Percentiles rank a stretch among this genome's conserved stretches.
These are phyloP conservation scores for Gryganskiella cystojenkinii DNA, from an alignment of 192 early-diverging fungal genomes.

Conservation along the genomic window DNA sequence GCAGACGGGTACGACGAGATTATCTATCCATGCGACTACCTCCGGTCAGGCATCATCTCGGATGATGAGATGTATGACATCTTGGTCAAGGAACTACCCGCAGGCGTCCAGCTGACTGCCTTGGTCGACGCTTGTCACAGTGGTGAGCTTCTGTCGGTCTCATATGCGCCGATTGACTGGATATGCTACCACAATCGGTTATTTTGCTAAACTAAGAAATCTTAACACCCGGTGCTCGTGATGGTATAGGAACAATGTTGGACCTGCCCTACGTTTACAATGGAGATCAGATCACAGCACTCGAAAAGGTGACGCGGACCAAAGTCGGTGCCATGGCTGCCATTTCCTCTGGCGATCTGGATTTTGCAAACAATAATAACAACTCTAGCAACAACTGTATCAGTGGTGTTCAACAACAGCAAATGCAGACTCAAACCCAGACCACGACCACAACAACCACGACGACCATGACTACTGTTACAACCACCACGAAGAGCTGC, in stretches of 20 bases:
- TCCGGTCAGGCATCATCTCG: slow-evolving; percentile 72
- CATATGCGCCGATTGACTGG: too few relatives aligned
- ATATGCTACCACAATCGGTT: too few relatives aligned
- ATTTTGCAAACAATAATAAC: slow-evolving; percentile 15
- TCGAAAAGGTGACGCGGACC: slow-evolving; percentile 36
- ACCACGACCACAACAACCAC: slow-evolving; percentile 32
- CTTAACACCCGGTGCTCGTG: too few relatives aligned
- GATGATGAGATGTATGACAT: slow-evolving; percentile 73
- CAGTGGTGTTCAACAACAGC: slow-evolving; percentile 25
- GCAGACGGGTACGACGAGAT: slow-evolving; percentile 71
- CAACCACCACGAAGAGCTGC: slow-evolving; percentile 10
- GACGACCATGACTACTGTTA: slow-evolving; percentile 18
- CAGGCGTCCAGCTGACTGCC: slow-evolving; percentile 75
- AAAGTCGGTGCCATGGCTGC: slow-evolving; percentile 52
- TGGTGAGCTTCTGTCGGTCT: slow-evolving; percentile 14
- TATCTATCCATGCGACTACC: slow-evolving; percentile 82
- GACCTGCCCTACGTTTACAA: slow-evolving; percentile 72
- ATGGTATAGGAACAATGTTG: slow-evolving; percentile 67
- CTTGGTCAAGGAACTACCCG: slow-evolving; percentile 72
- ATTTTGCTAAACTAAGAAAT: too few relatives aligned
- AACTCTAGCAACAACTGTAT: not conserved
- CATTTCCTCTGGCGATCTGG: slow-evolving; percentile 31
- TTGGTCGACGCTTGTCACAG: slow-evolving; percentile 82
- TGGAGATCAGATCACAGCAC: slow-evolving; percentile 41
- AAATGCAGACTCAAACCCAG: slow-evolving; percentile 11